phyloP scores from a whole-genome alignment of 2,329 filamentous ascomycete genomes.

The Hypomyces perniciosus region DNA sequence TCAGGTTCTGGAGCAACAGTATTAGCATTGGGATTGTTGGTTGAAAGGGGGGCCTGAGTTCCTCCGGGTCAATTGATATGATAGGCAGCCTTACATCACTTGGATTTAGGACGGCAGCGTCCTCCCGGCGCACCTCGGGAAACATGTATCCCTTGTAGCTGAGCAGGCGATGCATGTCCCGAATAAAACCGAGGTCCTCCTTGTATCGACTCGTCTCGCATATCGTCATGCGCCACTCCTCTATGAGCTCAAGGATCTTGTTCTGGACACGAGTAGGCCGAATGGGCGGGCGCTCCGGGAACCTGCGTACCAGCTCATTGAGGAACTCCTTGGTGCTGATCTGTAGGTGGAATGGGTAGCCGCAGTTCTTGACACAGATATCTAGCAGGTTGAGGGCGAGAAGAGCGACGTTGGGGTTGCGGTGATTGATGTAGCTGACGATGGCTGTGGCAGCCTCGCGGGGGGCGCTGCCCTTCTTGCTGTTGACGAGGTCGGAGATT shows the following conservation, averaged over 20 bases:
- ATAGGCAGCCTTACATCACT: slow-evolving; percentile 69
- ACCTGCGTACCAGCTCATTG: slow-evolving; percentile 93
- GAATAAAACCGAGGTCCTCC: slow-evolving; percentile 90
- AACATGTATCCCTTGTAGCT: slow-evolving; percentile 98
- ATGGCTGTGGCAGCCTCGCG: slow-evolving; percentile 92
- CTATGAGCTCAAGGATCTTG: slow-evolving; percentile 91
- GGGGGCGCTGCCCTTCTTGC: slow-evolving; percentile 92
- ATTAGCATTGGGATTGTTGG: not conserved
- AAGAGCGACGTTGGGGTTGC: slow-evolving; percentile 90
- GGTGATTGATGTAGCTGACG: slow-evolving; percentile 91
- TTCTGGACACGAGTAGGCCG: slow-evolving; percentile 81
- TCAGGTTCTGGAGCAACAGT: slow-evolving; percentile 61
- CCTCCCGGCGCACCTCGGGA: slow-evolving; percentile 83
- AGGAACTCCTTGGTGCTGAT: slow-evolving; percentile 98
- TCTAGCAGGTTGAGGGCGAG: slow-evolving; percentile 89
- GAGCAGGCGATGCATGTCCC: slow-evolving; percentile 93
- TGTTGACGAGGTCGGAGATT: slow-evolving; percentile 93
- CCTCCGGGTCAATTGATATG: not conserved
- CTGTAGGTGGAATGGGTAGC: slow-evolving; percentile 96
- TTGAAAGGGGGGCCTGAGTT: not conserved
- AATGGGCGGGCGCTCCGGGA: slow-evolving; percentile 86
- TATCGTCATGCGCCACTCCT: slow-evolving; percentile 97
- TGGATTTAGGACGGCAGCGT: slow-evolving; percentile 93
- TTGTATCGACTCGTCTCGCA: slow-evolving; percentile 97
- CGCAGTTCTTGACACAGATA: slow-evolving; percentile 99